Percentiles rank a stretch among this genome's conserved stretches.
These are phyloP conservation scores for Euphorbia lathyris DNA, from an alignment of 345 rosid genomes.

Conservation along the genomic window DNA sequence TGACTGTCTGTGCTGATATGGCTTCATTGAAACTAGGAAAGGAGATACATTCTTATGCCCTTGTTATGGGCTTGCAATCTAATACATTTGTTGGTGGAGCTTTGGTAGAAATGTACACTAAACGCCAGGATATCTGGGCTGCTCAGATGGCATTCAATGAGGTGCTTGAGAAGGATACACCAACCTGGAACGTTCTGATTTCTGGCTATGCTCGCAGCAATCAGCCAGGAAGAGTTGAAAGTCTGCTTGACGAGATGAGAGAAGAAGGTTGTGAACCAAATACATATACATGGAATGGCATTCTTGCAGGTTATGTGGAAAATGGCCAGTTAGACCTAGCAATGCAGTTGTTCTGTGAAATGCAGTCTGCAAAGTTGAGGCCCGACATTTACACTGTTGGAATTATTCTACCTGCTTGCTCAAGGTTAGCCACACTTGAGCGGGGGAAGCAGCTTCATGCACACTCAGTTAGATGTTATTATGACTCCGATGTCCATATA, in stretches of 20 bases:
- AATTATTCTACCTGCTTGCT: slow-evolving; percentile 24
- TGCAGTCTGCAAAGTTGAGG: slow-evolving; percentile 13
- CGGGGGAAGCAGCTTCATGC: slow-evolving; percentile 29
- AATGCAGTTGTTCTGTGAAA: slow-evolving; percentile 18
- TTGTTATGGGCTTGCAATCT: slow-evolving; percentile 43
- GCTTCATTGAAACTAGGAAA: slow-evolving; percentile 40
- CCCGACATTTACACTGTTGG: slow-evolving; percentile 28
- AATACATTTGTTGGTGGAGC: slow-evolving; percentile 60
- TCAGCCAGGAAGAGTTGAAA: slow-evolving; percentile 27
- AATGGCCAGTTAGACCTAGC: slow-evolving; percentile 23
- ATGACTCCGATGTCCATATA: slow-evolving; percentile 21
- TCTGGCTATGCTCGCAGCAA: slow-evolving; percentile 55
- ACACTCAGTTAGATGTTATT: slow-evolving; percentile 16
- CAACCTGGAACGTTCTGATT: slow-evolving; percentile 51
- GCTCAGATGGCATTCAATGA: slow-evolving; percentile 59
- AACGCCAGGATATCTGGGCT: slow-evolving; percentile 13
- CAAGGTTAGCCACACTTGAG: slow-evolving; percentile 21
- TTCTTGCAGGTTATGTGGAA: slow-evolving; percentile 25
- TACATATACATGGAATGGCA: slow-evolving; percentile 27
- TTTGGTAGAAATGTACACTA: slow-evolving; percentile 25
- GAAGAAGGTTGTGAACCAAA: slow-evolving; percentile 52
- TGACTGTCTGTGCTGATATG: slow-evolving; percentile 52
- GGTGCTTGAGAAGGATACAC: slow-evolving; percentile 32
- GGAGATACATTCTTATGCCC: slow-evolving; percentile 44
- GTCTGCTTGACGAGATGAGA: slow-evolving; percentile 31